Conservation (phyloP, 805 yeast genomes). For the Lipomyces yamanashiensis region DNA sequence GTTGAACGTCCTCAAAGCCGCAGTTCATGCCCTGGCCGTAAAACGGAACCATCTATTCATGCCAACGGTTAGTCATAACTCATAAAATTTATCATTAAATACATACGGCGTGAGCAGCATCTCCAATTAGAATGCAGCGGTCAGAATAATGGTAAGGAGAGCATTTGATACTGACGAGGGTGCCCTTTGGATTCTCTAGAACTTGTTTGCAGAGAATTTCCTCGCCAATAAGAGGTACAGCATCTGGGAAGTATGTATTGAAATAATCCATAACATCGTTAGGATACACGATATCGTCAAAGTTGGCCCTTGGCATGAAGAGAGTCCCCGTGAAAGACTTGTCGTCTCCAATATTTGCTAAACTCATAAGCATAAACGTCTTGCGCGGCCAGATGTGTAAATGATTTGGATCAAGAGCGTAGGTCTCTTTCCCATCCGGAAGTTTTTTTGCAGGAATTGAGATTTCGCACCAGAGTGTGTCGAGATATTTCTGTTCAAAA, state of each 20-base stretch:
- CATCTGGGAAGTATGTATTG: slow-evolving; percentile 70
- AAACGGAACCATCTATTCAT: slow-evolving; percentile 80
- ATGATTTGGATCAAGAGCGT: slow-evolving; percentile 69
- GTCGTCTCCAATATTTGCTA: slow-evolving; percentile 71
- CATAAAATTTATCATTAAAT: neutral
- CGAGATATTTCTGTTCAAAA: slow-evolving; percentile 75
- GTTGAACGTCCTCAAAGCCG: slow-evolving; percentile 88
- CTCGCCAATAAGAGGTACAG: slow-evolving; percentile 66
- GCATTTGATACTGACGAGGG: slow-evolving; percentile 74
- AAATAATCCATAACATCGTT: slow-evolving; percentile 61
- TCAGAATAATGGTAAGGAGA: slow-evolving; percentile 69
- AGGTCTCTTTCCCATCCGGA: slow-evolving; percentile 45
- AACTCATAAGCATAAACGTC: slow-evolving; percentile 84
- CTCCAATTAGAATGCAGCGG: slow-evolving; percentile 75
- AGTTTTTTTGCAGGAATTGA: slow-evolving; percentile 62
- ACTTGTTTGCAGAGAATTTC: slow-evolving; percentile 57
- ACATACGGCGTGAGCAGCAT: slow-evolving; percentile 78
- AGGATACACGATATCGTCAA: slow-evolving; percentile 56
- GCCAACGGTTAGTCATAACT: neutral
- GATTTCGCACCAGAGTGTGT: slow-evolving; percentile 81
- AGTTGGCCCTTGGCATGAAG: slow-evolving; percentile 76
- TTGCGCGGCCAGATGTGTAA: slow-evolving; percentile 93
- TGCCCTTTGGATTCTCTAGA: slow-evolving; percentile 68
- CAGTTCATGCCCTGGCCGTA: slow-evolving; percentile 98
- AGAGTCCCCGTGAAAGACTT: slow-evolving; percentile 89